Conservation (phyloP, 345 rosid genomes). For the Capsella bursapastoris region DNA sequence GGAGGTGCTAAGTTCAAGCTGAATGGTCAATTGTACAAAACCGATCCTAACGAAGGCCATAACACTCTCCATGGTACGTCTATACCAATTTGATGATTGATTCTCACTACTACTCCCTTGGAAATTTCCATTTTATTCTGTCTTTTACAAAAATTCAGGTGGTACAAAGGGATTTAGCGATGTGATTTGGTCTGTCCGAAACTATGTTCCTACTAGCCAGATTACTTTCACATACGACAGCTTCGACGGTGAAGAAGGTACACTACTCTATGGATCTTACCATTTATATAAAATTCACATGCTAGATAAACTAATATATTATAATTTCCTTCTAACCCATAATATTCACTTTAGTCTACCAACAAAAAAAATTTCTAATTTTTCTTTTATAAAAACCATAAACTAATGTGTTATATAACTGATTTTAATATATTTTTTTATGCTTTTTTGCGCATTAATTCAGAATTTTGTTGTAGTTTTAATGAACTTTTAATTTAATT, state of each 20-base stretch:
- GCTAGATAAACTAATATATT: too few species aligned
- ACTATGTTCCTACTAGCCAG: conserved; percentile 48
- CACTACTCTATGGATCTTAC: too few species aligned
- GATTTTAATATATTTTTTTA: too few species aligned
- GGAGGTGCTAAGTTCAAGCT: conserved; percentile 62
- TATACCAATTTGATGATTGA: neutral
- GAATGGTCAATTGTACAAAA: conserved; percentile 60
- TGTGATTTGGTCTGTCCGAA: conserved; percentile 65
- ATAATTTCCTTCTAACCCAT: too few species aligned
- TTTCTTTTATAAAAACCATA: too few species aligned
- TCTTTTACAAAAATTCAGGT: conserved; percentile 45
- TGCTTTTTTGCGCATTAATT: too few species aligned
- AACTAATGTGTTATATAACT: too few species aligned
- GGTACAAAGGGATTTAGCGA: conserved; percentile 73
- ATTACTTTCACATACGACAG: conserved; percentile 67
- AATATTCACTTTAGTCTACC: too few species aligned
- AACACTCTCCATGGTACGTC: conserved; percentile 74
- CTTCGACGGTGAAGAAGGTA: conserved; percentile 75
- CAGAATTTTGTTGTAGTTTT: too few species aligned
- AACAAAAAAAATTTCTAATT: too few species aligned
- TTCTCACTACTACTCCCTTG: neutral
- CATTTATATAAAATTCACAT: too few species aligned
- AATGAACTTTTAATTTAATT: too few species aligned
- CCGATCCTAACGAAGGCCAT: conserved; percentile 67
- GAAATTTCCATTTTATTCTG: neutral